phyloP scores from a whole-genome alignment of 345 rosid species.

The Microthlaspi erraticum region DNA sequence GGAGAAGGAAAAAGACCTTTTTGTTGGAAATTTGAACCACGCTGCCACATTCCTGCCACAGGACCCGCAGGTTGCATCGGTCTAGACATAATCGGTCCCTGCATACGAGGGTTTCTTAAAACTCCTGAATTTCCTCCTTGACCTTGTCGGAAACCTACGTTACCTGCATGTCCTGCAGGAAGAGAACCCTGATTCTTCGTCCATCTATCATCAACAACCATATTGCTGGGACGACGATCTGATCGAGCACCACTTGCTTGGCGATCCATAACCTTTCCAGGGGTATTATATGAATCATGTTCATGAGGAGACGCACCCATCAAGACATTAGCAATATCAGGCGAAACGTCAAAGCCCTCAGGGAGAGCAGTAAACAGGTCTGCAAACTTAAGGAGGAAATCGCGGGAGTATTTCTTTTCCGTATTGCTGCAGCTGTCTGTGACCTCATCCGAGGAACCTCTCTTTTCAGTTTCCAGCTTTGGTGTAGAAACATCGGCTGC shows the following conservation, averaged over 20 bases:
- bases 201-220: slow-evolving; percentile 78
- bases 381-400: slow-evolving; percentile 82
- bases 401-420: slow-evolving; percentile 87
- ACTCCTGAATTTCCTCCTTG: slow-evolving; percentile 84
- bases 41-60: slow-evolving; percentile 87
- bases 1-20: slow-evolving; percentile 90
- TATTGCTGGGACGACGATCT: slow-evolving; percentile 73
- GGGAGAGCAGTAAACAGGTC: slow-evolving; percentile 77
- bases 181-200: slow-evolving; percentile 53
- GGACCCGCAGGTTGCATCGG: slow-evolving; percentile 71
- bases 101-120: slow-evolving; percentile 69
- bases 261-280: slow-evolving; percentile 71
- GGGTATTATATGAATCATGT: slow-evolving; percentile 61
- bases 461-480: slow-evolving; percentile 59
- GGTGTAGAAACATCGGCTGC: slow-evolving; percentile 88
- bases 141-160: slow-evolving; percentile 62
- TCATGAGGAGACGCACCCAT: slow-evolving; percentile 54
- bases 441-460: slow-evolving; percentile 44
- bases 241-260: slow-evolving; percentile 61
- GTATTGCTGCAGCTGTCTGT: slow-evolving; percentile 50
- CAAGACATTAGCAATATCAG: slow-evolving; percentile 60
- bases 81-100: slow-evolving; percentile 68
- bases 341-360: slow-evolving; percentile 54
- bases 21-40: slow-evolving; percentile 62
- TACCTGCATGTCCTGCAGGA: slow-evolving; percentile 61